These are phyloP conservation scores for Pharnaceum exiguum DNA, from an alignment of 148 eudicot species.

Conservation along the genomic window DNA sequence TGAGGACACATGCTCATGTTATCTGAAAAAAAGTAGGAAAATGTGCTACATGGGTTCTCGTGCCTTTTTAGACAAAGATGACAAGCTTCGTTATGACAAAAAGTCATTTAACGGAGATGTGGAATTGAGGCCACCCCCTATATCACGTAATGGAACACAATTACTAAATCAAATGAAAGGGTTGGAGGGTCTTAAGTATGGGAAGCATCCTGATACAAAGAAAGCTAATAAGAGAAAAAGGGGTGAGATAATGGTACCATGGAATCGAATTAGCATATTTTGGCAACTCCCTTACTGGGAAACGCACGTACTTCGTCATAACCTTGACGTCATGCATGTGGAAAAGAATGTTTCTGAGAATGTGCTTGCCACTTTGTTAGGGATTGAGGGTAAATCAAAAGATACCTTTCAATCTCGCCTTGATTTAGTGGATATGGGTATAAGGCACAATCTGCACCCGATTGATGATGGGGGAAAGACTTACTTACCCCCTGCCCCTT, in stretches of 20 bases:
- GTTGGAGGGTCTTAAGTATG: no score
- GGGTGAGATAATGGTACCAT: not conserved
- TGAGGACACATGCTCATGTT: not conserved
- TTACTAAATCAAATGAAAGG: no score
- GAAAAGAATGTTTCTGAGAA: conserved; percentile 1
- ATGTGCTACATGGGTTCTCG: conserved; percentile 7
- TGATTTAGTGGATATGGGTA: not conserved
- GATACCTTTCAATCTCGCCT: not conserved
- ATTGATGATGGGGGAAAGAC: not conserved
- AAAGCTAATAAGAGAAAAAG: not conserved
- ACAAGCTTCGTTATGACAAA: not conserved
- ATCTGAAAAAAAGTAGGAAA: conserved; percentile 2
- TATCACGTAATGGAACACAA: no score
- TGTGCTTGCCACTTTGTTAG: not conserved
- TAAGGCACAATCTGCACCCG: conserved; percentile 4
- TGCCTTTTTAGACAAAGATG: not conserved
- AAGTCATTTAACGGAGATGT: not conserved
- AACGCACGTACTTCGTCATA: no score
- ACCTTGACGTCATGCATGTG: conserved; percentile 1
- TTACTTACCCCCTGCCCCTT: not conserved
- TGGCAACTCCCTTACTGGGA: not conserved
- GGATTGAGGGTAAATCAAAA: conserved; percentile 2
- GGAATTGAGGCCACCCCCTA: not conserved
- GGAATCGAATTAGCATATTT: not conserved
- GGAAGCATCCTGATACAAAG: not conserved